Conservation (phyloP, 352 stramenopile genomes). For the Saprolegnia parasitica region DNA sequence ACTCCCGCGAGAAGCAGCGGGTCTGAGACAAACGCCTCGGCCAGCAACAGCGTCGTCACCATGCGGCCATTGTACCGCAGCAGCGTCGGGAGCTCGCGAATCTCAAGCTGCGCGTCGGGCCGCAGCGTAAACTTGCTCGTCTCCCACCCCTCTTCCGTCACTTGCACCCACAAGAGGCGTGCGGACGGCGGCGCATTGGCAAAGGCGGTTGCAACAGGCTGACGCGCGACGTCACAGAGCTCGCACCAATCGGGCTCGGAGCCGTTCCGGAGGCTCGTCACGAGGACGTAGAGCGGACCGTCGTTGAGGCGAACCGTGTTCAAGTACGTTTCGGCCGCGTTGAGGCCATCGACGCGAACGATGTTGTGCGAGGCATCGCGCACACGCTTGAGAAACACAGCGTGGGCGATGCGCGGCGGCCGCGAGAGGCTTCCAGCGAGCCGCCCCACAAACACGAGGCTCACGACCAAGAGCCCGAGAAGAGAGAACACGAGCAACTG, state of each 20-base stretch:
- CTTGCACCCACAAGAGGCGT: conserved; percentile 56
- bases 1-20: conserved; percentile 56
- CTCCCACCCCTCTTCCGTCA: conserved; percentile 58
- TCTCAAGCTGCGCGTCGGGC: conserved; percentile 79
- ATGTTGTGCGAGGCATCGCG: too few species aligned
- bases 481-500: not conserved
- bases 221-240: conserved; percentile 59
- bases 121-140: conserved; percentile 63
- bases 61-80: conserved; percentile 68
- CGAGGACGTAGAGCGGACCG: conserved; percentile 64
- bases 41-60: conserved; percentile 62
- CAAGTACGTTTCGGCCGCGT: not conserved
- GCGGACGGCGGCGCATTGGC: conserved; percentile 52
- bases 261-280: conserved; percentile 62
- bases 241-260: conserved; percentile 71
- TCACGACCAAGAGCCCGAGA: not conserved
- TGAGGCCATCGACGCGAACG: not conserved
- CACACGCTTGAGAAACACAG: not conserved
- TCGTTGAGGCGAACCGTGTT: conserved; percentile 17
- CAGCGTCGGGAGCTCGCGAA: conserved; percentile 70
- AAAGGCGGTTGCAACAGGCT: conserved; percentile 53
- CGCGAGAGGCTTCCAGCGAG: not conserved
- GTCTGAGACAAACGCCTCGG: conserved; percentile 60
- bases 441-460: not conserved
- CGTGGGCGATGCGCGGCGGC: not conserved